Evolutionary conservation across 1,139 yeast genomes (phyloP), one percentile per base, ranked within the genome.

Genomic region (Geotrichum macrosporum): DNA sequence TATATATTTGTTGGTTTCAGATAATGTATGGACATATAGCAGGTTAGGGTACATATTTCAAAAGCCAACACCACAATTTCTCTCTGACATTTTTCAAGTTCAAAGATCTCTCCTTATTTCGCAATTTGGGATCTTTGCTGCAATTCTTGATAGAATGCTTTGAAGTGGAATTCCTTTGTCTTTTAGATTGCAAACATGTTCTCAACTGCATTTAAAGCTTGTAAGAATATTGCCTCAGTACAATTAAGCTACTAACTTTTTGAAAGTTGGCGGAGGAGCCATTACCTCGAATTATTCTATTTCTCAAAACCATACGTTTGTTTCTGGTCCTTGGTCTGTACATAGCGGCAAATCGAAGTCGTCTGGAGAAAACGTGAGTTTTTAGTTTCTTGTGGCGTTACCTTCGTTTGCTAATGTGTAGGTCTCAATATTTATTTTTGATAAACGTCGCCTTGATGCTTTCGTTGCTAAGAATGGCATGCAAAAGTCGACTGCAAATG

Each of bases 361-460:
- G 22, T 54, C 64, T 2, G 57, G 57, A n/a, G 62, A 57, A 43
- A 59, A 47, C 33, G 60, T 58, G 43, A 36, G 57, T 44, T 13
- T 34, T 6, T 4, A 13, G 33, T 43, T 13, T 40, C 29, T 42
- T 35, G 39, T 13, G 30, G 37, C 15, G 34, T 18, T 22, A 10
- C 18, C 34, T 6, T 24, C 21, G 5, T 16, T 30, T 35, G 22
- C 15, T 22, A 39, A 41, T 18, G 37, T 46, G 26, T 41, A 69
- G 48, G 95, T 81, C 1, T 84, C 95, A 5, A 94, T 92, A 16
- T 88, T 92, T 66, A 81, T 85, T 30, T 86, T 89, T 60, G 96
- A 86, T 63, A 92, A 89, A 68, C 77, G 82, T 59, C 79, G 79
- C 52, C 78, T 85, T 56, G 92, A 84, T 57, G 65, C 75, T 9